Conservation (phyloP, 768 basidiomycete species). For the Mycena haematopus region DNA sequence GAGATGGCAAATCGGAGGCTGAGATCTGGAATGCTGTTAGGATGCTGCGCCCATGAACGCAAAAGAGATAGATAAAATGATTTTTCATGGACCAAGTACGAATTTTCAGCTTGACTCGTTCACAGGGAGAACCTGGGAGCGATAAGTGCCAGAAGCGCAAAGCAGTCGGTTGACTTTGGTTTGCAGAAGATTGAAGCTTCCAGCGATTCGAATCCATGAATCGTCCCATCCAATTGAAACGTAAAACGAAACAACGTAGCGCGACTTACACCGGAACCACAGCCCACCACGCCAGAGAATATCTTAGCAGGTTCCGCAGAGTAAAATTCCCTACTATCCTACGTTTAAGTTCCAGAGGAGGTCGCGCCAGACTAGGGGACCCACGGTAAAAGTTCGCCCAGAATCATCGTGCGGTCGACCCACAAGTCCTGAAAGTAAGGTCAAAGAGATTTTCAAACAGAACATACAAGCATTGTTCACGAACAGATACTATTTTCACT, state of each 20-base stretch:
- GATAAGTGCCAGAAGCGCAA: neutral
- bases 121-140: neutral
- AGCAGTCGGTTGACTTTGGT: neutral
- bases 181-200: neutral
- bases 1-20: conserved; percentile 68
- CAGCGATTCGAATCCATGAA: conserved; percentile 1
- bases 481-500: conserved; percentile 30
- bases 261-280: conserved; percentile 64
- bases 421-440: conserved; percentile 56
- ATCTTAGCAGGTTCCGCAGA: conserved; percentile 80
- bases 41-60: neutral
- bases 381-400: conserved; percentile 64
- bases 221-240: conserved; percentile 6
- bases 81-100: neutral
- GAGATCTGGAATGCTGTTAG: conserved; percentile 51
- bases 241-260: neutral
- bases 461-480: neutral
- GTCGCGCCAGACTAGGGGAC: conserved; percentile 32
- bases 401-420: conserved; percentile 70
- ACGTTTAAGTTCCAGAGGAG: neutral
- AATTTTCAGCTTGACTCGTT: no score
- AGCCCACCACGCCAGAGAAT: conserved; percentile 84
- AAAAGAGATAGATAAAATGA: neutral
- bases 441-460: neutral
- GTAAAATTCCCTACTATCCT: conserved; percentile 60